Evolutionary conservation across 2,329 filamentous ascomycete genomes (phyloP), one percentile per base, ranked within the genome.

Genomic region (Curvularia verruculosa): DNA sequence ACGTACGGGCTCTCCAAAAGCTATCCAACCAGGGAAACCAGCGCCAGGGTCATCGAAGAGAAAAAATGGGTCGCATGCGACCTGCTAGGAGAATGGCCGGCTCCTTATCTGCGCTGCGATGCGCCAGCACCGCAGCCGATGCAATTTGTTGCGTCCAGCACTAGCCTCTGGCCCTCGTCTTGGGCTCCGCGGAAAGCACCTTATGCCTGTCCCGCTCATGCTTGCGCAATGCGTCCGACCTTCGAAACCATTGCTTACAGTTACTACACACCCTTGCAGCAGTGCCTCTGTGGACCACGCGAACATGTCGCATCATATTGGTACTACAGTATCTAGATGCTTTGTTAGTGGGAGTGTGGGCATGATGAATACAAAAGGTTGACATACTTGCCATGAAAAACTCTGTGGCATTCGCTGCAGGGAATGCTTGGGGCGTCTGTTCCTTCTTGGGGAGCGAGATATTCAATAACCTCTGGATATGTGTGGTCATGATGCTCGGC

Each of bases 181-280:
- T 60, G 0, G 63, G 56, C 50, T 48, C 58, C 3, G 55, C 50
- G 28, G 56, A 53, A 2, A 1, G 12, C 6, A 61, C 40, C 0
- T 34, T 23, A 15, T 66, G 64, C 23, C 50, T 57, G 8, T 61
- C 58, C 60, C 58, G 61, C 23, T 66, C 61, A 21, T 66, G 64
- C 8, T 66, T 66, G 6, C 56, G 51, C 4, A 40, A 48, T 3
- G 64, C 64, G 34, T 67, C 64, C 4, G 43, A 26, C 8, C 63
- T 54, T 10, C 47, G 58, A 45, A 53, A 65, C 1, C 3, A 5
- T 8, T 46, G 26, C 1, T 43, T 19, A 13, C 63, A 65, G 2
- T 21, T 13, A 3, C 58, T 51, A 45, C 62, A 65, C 13, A 23
- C 21, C n/a, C 10, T 56, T 3, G 29, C 36, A 19, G 51, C 23